Evolutionary conservation across 2,329 filamentous ascomycete species (phyloP).

Genomic region (Pyrenophora seminiperda): DNA sequence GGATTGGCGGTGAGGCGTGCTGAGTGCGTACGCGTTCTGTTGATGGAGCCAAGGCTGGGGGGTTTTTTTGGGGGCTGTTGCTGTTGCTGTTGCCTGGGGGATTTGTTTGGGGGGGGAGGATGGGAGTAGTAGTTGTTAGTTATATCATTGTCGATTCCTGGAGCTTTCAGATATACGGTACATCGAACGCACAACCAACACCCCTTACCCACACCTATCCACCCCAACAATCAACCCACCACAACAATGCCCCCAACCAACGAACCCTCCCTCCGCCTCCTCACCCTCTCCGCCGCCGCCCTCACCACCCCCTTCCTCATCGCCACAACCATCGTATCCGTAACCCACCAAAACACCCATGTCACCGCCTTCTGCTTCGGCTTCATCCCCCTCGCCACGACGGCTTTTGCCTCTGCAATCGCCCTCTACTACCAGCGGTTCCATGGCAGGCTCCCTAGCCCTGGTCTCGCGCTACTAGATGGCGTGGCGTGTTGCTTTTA

Average conservation of each 20-base stretch:
- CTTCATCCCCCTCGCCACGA: constrained; percentile 22
- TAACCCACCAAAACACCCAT: neutral
- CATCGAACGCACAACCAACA: too few species aligned
- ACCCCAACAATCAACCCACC: neutral
- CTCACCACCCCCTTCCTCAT: constrained; percentile 21
- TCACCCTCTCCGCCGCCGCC: constrained; percentile 13
- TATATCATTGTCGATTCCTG: too few species aligned
- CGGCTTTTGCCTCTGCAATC: constrained; percentile 9
- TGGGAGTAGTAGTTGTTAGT: too few species aligned
- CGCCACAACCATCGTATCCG: constrained; percentile 13
- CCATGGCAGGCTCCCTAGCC: constrained; percentile 3
- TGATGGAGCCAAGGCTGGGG: neutral
- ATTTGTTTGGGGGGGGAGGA: neutral
- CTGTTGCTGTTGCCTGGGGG: constrained; percentile 21
- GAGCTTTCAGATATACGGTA: too few species aligned
- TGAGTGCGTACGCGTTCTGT: constrained; percentile 15
- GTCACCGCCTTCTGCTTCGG: constrained; percentile 20
- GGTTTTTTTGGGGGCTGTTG: neutral
- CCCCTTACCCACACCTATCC: too few species aligned
- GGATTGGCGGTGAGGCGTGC: constrained; percentile 7
- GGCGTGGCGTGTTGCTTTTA: constrained; percentile 8
- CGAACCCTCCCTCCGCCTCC: constrained; percentile 18
- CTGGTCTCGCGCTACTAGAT: constrained; percentile 14
- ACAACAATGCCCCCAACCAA: constrained; percentile 5
- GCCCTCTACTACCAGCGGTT: constrained; percentile 8